Base-by-base conservation (phyloP, 148 eudicot genomes). In the Rhododendron vialii region DNA sequence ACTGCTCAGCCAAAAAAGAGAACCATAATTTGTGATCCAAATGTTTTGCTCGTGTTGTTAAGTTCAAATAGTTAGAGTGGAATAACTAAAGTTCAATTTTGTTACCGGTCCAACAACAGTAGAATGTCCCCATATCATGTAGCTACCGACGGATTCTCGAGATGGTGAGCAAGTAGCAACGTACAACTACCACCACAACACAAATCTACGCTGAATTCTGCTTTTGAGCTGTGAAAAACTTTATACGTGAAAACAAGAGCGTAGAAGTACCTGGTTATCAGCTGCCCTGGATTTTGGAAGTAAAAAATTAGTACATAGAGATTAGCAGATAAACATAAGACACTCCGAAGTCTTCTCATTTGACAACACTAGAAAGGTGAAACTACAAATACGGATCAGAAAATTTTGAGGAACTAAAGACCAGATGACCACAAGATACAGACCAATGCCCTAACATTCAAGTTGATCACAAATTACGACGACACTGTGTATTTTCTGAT, bases 131-230 rank as follows among this genome's bases (percentile, higher is more conserved):
- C 95, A 91, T 65, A 91, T 92, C 83, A 86, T 85, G 84, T 94
- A 93, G 71, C 88, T 87, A 48, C 91, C 87, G 6, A 63, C 57
- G 41, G 89, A 88, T 75, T 92, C 92, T 85, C 93, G 90, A 78
- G 93, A 90, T 35, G 95, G 94, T 61, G 94, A 90, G 84, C 95
- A 94, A 35, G 96, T 92, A 3, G 96, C 95, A 84, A 92, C 96
- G 71, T 86, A 92, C 77, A 94, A 79, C 96, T 92, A 87, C 76
- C 43, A 81, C 61, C 30, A 87, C 18, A 41, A 33, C n/a, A 86
- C 8, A 41, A 45, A 14, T 12, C 43, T 38, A 75, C 24, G 53
- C 8, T n/a, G 8, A 50, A 13, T 57, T 35, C 33, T 28, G 69
- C 59, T 26, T 63, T 36, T 53, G 41, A 4, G 13, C 24, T 63